These are phyloP conservation scores for Daldinia decipiens DNA, from an alignment of 495 filamentous ascomycete genomes.

Conservation along the genomic window DNA sequence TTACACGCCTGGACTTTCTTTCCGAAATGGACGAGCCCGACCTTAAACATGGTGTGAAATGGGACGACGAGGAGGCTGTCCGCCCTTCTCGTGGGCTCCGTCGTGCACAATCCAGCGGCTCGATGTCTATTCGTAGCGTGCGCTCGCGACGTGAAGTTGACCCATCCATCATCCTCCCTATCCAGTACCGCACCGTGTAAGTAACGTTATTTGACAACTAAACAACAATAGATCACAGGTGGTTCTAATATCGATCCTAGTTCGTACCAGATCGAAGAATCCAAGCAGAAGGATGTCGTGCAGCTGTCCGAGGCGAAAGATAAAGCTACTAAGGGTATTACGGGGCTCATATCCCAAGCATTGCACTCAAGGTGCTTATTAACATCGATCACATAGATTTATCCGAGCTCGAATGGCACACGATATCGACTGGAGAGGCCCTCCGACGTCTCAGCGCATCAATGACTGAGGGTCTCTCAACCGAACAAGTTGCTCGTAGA, in stretches of 20 bases:
- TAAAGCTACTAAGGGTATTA: conserved; percentile 55
- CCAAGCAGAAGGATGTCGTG: conserved; percentile 53
- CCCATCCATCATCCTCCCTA: conserved; percentile 61
- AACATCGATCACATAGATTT: conserved; percentile 48
- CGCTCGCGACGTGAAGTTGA: conserved; percentile 53
- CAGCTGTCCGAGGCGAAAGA: conserved; percentile 52
- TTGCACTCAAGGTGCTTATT: conserved; percentile 20
- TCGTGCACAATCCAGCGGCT: conserved; percentile 49
- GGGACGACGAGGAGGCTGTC: conserved; percentile 46
- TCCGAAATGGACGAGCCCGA: conserved; percentile 40
- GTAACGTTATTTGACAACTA: not conserved
- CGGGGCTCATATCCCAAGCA: conserved; percentile 14
- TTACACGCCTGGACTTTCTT: conserved; percentile 6
- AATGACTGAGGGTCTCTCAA: conserved; percentile 60
- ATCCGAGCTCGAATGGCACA: conserved; percentile 66
- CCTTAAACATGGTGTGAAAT: conserved; percentile 47
- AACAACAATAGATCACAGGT: not conserved
- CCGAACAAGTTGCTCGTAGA: conserved; percentile 57
- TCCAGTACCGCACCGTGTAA: conserved; percentile 64
- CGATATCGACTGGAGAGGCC: conserved; percentile 63
- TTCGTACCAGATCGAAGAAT: conserved; percentile 64
- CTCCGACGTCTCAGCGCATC: conserved; percentile 63
- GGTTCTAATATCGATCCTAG: conserved; percentile 36
- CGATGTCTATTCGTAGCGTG: conserved; percentile 53
- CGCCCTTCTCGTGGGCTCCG: conserved; percentile 33